Conservation (phyloP, 257 asterid species). For the Primulina eburnea region DNA sequence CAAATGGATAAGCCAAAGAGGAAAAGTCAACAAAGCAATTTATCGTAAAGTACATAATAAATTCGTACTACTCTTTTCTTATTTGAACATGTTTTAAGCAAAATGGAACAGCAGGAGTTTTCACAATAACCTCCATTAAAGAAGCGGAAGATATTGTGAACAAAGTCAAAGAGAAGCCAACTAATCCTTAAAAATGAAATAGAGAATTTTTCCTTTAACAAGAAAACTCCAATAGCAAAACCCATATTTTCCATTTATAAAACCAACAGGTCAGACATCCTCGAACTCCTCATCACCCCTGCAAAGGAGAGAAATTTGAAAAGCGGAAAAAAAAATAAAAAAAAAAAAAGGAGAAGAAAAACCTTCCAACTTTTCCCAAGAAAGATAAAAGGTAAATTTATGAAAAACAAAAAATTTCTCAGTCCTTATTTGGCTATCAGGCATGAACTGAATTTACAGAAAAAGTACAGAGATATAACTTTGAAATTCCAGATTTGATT, state of each 20-base stretch:
- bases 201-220: not conserved
- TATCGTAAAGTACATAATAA: slow-evolving; percentile 8
- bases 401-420: slow-evolving; percentile 8
- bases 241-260: not conserved
- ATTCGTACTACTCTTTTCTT: slow-evolving; percentile 8
- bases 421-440: slow-evolving; percentile 10
- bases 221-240: not conserved
- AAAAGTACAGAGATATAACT: not conserved
- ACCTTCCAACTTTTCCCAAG: not conserved
- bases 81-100: not conserved
- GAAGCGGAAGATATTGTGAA: slow-evolving; percentile 3
- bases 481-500: not conserved
- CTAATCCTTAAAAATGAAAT: not conserved
- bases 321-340: not conserved
- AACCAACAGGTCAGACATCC: slow-evolving; percentile 8
- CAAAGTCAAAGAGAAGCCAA: not conserved
- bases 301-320: not conserved
- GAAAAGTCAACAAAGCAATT: slow-evolving; percentile 15
- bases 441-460: slow-evolving; percentile 18
- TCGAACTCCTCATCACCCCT: not conserved
- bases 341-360: not conserved
- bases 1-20: slow-evolving; percentile 6
- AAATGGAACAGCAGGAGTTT: slow-evolving; percentile 8
- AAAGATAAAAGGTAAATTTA: too few relatives aligned
- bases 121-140: not conserved